Percentiles rank a stretch among this genome's conserved stretches.
These are phyloP conservation scores for Lepidopterella palustris DNA, from an alignment of 495 filamentous ascomycete species.

Conservation along the genomic window DNA sequence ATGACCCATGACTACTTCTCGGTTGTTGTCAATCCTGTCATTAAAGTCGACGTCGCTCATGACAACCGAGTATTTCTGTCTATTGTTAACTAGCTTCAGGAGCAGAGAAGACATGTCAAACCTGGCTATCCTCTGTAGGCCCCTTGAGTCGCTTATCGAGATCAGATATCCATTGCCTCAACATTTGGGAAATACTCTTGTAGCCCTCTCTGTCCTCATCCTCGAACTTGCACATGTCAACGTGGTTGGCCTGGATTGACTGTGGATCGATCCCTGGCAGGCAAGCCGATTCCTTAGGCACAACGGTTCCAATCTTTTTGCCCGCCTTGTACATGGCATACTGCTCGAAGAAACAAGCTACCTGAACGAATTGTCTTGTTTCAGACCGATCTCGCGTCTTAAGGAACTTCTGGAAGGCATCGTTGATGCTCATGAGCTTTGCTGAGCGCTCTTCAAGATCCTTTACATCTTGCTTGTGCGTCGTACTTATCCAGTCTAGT, in stretches of 20 bases:
- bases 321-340: conserved; percentile 4
- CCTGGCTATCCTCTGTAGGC: conserved; percentile 2
- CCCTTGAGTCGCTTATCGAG: conserved; percentile 6
- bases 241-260: conserved; percentile 10
- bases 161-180: conserved; percentile 10
- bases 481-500: neutral
- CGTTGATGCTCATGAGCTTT: conserved; percentile 10
- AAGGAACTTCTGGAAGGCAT: neutral
- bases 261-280: conserved; percentile 7
- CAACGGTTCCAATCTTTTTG: conserved; percentile 8
- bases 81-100: conserved; percentile 7
- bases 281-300: conserved; percentile 9
- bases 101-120: conserved; percentile 1
- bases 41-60: conserved; percentile 10
- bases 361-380: neutral
- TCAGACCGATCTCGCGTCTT: conserved; percentile 1
- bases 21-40: conserved; percentile 13
- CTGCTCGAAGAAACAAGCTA: conserved; percentile 13
- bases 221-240: conserved; percentile 13
- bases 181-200: conserved; percentile 6
- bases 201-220: conserved; percentile 9
- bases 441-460: conserved; percentile 14
- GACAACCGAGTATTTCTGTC: conserved; percentile 8
- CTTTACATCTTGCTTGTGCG: conserved; percentile 6
- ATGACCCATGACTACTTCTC: conserved; percentile 10